phyloP scores from a whole-genome alignment of 73 alveolate genomes.

The Diophrys appendiculata region DNA sequence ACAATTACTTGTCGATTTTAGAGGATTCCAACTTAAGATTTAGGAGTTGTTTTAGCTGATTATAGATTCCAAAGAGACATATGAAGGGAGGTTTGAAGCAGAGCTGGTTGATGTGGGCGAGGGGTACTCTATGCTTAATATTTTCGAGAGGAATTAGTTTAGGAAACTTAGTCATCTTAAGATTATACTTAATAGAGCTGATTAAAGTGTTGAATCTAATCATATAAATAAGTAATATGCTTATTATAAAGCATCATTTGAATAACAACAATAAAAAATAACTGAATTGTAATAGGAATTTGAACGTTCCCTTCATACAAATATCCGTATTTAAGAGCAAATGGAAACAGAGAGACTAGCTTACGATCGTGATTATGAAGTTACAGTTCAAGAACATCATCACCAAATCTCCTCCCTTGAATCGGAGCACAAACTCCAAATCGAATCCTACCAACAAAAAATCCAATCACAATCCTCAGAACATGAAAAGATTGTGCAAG shows the following conservation, averaged over 20 bases:
- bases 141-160: background rate
- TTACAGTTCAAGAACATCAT: too few relatives aligned
- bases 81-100: background rate
- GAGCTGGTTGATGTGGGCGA: background rate
- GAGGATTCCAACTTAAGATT: background rate
- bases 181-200: background rate
- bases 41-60: background rate
- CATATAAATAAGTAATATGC: background rate
- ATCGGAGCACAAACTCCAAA: too few relatives aligned
- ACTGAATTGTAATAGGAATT: background rate
- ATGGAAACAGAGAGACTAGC: background rate
- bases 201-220: background rate
- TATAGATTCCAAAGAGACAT: background rate
- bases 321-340: background rate
- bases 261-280: too few relatives aligned
- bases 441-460: too few relatives aligned
- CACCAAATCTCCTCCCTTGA: too few relatives aligned
- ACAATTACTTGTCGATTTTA: background rate
- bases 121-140: background rate
- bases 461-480: too few relatives aligned
- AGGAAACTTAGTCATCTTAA: background rate
- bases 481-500: too few relatives aligned
- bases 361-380: too few relatives aligned
- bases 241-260: background rate
- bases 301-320: background rate